Evolutionary conservation across 345 rosid genomes (phyloP).

Genomic region (Brassica juncea): DNA sequence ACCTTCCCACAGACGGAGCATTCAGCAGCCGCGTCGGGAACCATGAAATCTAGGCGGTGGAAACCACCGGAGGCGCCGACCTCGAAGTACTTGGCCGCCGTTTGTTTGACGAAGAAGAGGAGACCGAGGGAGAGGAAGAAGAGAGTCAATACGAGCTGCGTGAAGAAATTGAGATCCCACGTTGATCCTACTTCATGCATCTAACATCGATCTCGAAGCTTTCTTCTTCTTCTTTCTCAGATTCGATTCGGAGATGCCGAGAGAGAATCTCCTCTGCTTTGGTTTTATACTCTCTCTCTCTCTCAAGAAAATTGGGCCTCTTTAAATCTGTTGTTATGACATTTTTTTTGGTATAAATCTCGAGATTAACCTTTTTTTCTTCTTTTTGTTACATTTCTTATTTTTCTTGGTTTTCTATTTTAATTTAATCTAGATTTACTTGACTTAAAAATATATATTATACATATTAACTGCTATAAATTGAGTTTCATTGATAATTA

Average conservation of each 20-base stretch:
- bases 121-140: conserved; percentile 54
- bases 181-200: conserved; percentile 75
- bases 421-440: background rate
- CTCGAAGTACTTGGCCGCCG: conserved; percentile 90
- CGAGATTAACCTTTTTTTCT: background rate
- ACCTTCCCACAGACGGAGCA: conserved; percentile 48
- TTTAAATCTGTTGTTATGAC: background rate
- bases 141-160: conserved; percentile 58
- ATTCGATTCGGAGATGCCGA: conserved; percentile 40
- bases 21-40: conserved; percentile 6
- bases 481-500: background rate
- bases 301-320: conserved; percentile 5
- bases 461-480: background rate
- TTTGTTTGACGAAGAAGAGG: conserved; percentile 64
- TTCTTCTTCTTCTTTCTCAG: conserved; percentile 13
- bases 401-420: background rate
- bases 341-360: background rate
- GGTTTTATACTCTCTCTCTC: background rate
- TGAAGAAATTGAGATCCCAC: conserved; percentile 79
- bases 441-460: background rate
- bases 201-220: conserved; percentile 46
- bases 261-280: conserved; percentile 25
- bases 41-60: conserved; percentile 36
- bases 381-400: background rate
- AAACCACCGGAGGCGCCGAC: conserved; percentile 69